Percentiles rank a stretch among this genome's conserved stretches.
phyloP scores from a whole-genome alignment of 495 filamentous ascomycete genomes.

The Trichoderma reesei region DNA sequence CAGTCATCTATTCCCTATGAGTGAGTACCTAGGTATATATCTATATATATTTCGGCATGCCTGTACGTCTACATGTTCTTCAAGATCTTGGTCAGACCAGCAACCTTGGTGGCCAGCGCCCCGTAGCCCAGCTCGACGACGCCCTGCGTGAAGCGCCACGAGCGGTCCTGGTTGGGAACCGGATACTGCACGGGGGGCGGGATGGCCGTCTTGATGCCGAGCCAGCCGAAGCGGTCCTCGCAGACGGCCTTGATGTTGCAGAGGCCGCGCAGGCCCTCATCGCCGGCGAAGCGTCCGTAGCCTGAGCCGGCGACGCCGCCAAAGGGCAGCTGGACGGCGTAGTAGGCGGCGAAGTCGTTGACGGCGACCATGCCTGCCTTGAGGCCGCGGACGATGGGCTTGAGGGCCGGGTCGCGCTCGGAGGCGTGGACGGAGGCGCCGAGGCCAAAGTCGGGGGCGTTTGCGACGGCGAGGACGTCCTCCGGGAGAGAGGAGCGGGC shows the following conservation, averaged over 20 bases:
- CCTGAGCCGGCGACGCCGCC: slow-evolving; percentile 80
- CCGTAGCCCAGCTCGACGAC: slow-evolving; percentile 48
- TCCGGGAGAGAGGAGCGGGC: slow-evolving; percentile 41
- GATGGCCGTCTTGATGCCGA: slow-evolving; percentile 62
- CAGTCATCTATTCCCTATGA: background rate
- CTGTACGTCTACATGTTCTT: slow-evolving; percentile 23
- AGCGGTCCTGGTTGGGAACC: slow-evolving; percentile 43
- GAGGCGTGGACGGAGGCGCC: slow-evolving; percentile 76
- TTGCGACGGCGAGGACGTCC: slow-evolving; percentile 61
- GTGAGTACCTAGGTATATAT: background rate
- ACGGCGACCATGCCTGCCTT: slow-evolving; percentile 83
- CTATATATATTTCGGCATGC: background rate
- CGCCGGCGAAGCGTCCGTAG: slow-evolving; percentile 87
- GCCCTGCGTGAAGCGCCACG: slow-evolving; percentile 47
- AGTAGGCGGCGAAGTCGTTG: slow-evolving; percentile 89
- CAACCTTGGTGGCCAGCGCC: slow-evolving; percentile 26
- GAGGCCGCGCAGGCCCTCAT: slow-evolving; percentile 73
- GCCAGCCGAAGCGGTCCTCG: slow-evolving; percentile 54
- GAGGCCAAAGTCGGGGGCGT: slow-evolving; percentile 67
- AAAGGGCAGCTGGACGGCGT: slow-evolving; percentile 88
- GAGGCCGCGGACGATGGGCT: slow-evolving; percentile 51
- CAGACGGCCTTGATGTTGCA: slow-evolving; percentile 85
- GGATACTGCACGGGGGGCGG: slow-evolving; percentile 75
- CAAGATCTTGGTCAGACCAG: slow-evolving; percentile 31
- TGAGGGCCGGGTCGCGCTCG: slow-evolving; percentile 31